Percentiles rank a stretch among this genome's conserved stretches.
These are phyloP conservation scores for Plantago coronopus DNA, from an alignment of 305 asterid species.

Conservation along the genomic window DNA sequence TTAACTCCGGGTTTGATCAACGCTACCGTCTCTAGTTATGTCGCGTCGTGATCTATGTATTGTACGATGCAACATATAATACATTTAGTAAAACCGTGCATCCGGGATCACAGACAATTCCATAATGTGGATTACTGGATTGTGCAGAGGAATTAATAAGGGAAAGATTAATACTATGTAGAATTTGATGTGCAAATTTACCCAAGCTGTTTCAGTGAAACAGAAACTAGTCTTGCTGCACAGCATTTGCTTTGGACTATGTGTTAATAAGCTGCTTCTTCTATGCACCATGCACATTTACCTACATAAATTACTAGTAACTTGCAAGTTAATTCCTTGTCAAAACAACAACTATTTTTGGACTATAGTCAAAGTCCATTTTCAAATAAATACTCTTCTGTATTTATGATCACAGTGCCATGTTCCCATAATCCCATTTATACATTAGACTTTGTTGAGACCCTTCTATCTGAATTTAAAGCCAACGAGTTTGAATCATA, in stretches of 20 bases:
- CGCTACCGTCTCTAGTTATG: too few species aligned
- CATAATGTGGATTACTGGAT: too few species aligned
- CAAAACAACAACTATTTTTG: neutral
- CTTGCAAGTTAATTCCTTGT: neutral
- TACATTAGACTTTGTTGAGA: too few species aligned
- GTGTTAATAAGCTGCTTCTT: slow-evolving; percentile 31
- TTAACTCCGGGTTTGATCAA: too few species aligned
- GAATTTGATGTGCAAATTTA: neutral
- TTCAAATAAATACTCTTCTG: neutral
- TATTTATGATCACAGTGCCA: neutral
- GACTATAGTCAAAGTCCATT: slow-evolving; percentile 11
- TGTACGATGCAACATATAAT: too few species aligned
- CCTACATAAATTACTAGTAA: too few species aligned
- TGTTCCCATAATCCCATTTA: neutral
- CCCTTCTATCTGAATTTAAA: too few species aligned
- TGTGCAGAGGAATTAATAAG: too few species aligned
- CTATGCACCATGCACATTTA: slow-evolving; percentile 18
- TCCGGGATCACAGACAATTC: too few species aligned
- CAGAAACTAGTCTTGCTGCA: neutral
- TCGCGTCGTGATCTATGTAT: too few species aligned
- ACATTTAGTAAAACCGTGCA: too few species aligned
- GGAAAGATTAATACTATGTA: neutral
- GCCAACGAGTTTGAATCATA: too few species aligned
- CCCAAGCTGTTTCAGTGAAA: neutral
- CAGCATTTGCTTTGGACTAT: slow-evolving; percentile 35